Base-by-base conservation (phyloP, 139 green algal species). In the Edaphochlamys debaryana region DNA sequence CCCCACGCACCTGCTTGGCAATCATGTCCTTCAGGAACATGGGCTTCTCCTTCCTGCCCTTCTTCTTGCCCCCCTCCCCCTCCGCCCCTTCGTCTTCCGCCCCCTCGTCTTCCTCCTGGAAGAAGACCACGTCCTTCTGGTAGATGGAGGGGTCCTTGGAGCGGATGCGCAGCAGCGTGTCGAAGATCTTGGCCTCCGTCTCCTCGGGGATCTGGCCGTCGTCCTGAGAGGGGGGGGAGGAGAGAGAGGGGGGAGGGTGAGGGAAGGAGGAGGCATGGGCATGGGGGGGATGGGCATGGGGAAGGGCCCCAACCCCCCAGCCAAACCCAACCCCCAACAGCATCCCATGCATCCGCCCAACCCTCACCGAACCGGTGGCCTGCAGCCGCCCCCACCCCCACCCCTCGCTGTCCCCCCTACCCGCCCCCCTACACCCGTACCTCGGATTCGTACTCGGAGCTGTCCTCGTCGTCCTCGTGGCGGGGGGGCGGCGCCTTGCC, bases 1-100 rank as follows among this genome's bases (percentile, higher is more conserved):
- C 54, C 54, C 20, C 13, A n/a, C 64, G 17, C 63, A 91, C 90
- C 90, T 95, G 92, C 79, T 94, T 81, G 13, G 94, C 94, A 27
- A 96, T 66, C 2, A 98, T 85, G 63, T 98, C 93, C 78, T 96
- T 96, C 40, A 98, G 85, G 66, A 90, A 94, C 88, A 96, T 69
- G 19, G 92, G 91, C 86, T 93, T 92, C 5, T 86, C 81, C 80
- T 90, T 93, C 27, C 77, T 84, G 23, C 45, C 69, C 3, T 17
- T 22, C 29, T n/a, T 66, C 13, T 60, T 84, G 15, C 37, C 42
- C 15, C 13, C 76, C 34, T 84, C 78, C 23, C 13, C 11, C 45
- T 54, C 45, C n/a, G 34, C 69, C 30, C 25, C 76, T 22, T 67
- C 45, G 23, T 52, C 45, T 5, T 17, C 52, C n/a, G 73, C 79